Base-by-base conservation (phyloP, 2,329 filamentous ascomycete genomes). In the Colletotrichum sp. region DNA sequence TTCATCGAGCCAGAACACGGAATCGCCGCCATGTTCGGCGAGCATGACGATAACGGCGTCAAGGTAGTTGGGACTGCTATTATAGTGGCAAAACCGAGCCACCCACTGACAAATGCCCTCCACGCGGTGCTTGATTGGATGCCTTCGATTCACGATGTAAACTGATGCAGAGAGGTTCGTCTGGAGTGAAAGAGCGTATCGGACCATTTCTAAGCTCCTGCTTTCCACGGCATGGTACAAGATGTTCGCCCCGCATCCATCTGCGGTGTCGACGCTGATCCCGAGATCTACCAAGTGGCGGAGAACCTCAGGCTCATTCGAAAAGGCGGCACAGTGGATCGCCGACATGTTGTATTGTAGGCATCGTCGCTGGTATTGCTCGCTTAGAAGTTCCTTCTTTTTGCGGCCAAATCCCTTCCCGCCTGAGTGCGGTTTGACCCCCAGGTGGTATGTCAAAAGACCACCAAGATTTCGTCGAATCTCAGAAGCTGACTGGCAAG, bases 401-500 rank as follows among this genome's bases (percentile, higher is more conserved):
- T 39, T 4, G 36, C 1, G 15, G 16, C 6, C 36, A 2, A 2
- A 3, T 4, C 1, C 36, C 16, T 18, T 4, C 8, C 8, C 16
- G 15, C 3, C 16, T 8, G 34, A 36, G 34, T 48, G 0, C 4
- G 44, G 44, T 1, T 13, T 0, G 1, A 22, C 1, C 3, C n/a
- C 44, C n/a, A 48, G 6, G 10, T 48, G n/a, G 44, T 48, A 48
- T 0, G 1, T 48, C 9, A 48, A 0, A 1, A 48, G 18, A 1
- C 4, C 3, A 48, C 10, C 44, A 2, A 48, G 44, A 22, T 0
- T 48, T 48, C 4, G 44, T 48, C 44, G 44, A 1, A 48, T 48
- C 3, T 48, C 44, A 48, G 10, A 48, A 48, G 18, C n/a, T 22
- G 44, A 48, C 10, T 4, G 44, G 44, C 6, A 22, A 48, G 44